Base-by-base conservation (phyloP, 768 basidiomycete genomes). In the Agaricus sinodeliciosus region DNA sequence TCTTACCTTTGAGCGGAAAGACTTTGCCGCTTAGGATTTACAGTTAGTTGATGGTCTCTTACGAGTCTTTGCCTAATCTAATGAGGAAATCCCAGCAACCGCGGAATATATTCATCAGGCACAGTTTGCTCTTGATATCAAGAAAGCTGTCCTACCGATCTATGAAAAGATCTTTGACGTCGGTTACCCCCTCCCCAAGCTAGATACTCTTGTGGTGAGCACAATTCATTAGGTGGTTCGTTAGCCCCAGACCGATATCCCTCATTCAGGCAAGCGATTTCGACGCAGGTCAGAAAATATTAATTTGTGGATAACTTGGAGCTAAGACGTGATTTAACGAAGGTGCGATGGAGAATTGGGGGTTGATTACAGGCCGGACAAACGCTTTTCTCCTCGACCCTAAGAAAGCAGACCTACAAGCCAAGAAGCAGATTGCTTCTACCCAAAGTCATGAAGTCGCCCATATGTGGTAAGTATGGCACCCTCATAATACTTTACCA, bases 271-370 rank as follows among this genome's bases (percentile, higher is more conserved):
- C 84, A 3, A 80, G 79, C 48, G 94, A 96, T 64, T 96, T 96
- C 59, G 93, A 95, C 62, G 85, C 87, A 28, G 90, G 85, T 73
- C 67, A 63, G 59, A 55, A 25, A 15, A 28, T 37, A 27, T 35
- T n/a, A 9, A 22, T 39, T 41, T 43, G 12, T 16, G n/a, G 43
- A 19, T 4, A 18, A 50, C n/a, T 34, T 26, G 4, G 44, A 43
- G 19, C 18, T 36, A 27, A 48, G 28, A 6, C 13, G 13, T 43
- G 28, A 51, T 51, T 53, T 28, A 42, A 28, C 48, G n/a, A 59
- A 73, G 80, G 85, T 54, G 87, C 87, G 4, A 94, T 94, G 94
- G 94, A 96, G 68, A 94, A 93, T 66, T 93, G 89, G 89, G 91
- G 90, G 25, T 71, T 95, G 52, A 96, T 96, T 63, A 94, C 87